These are phyloP conservation scores for Bonia amplexicaulis DNA, from an alignment of 176 grass and related monocot genomes.

Conservation along the genomic window DNA sequence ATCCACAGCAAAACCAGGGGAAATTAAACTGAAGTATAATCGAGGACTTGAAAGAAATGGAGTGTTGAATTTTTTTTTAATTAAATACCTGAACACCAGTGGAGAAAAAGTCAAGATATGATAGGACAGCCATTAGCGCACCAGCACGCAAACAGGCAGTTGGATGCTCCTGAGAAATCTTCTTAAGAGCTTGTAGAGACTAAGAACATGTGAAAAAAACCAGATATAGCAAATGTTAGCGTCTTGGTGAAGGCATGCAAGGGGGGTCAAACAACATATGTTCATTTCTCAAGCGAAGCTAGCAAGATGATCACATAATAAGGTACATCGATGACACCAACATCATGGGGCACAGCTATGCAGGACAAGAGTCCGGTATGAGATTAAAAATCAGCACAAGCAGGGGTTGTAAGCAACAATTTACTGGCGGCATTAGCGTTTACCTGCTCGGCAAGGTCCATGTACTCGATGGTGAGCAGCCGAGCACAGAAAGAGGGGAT, in stretches of 20 bases:
- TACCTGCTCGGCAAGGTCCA: conserved; percentile 97
- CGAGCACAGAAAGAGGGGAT: conserved; percentile 85
- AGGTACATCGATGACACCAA: neutral
- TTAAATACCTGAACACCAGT: conserved; percentile 70
- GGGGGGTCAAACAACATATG: neutral
- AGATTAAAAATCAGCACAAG: neutral
- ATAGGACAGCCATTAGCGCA: conserved; percentile 75
- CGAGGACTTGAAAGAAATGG: neutral
- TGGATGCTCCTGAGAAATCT: conserved; percentile 85
- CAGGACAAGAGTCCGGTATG: neutral
- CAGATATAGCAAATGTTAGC: neutral
- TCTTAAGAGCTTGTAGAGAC: conserved; percentile 92
- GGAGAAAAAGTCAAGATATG: conserved; percentile 84
- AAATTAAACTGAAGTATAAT: neutral
- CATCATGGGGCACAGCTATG: neutral
- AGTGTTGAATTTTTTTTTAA: neutral
- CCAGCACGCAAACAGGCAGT: conserved; percentile 77
- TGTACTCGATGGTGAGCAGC: conserved; percentile 89
- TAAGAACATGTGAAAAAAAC: conserved; percentile 8
- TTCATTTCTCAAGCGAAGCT: neutral
- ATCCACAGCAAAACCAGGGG: neutral
- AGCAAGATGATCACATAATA: neutral
- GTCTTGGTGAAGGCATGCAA: neutral
- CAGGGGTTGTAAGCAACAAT: neutral
- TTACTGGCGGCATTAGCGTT: neutral